Conservation (phyloP, 75 land plant species). For the Picea glauca region DNA sequence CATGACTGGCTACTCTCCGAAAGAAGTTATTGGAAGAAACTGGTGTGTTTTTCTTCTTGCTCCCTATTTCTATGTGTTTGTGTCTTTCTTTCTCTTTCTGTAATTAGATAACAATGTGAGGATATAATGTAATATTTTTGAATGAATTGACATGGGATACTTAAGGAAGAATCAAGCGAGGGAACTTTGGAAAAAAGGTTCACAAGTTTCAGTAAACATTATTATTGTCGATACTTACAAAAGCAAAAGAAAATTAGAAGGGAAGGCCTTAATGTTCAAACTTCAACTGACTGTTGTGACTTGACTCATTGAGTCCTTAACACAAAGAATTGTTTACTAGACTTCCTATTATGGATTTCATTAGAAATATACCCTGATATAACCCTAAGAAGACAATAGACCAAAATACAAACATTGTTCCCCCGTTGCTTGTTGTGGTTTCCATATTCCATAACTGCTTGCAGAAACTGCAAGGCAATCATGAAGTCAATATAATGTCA, state of each 20-base stretch:
- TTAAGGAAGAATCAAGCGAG: background rate
- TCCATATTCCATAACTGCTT: no score
- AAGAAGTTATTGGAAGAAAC: slow-evolving; percentile 77
- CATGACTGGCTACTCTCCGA: slow-evolving; percentile 75
- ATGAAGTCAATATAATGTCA: no score
- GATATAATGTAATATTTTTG: background rate
- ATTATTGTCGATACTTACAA: background rate
- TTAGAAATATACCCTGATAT: no score
- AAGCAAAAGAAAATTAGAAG: background rate
- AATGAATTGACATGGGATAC: background rate
- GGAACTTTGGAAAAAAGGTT: background rate
- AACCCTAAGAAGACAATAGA: no score
- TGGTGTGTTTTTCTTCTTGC: slow-evolving; percentile 32
- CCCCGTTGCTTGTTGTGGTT: no score
- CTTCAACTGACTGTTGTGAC: no score
- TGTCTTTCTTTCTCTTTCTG: background rate
- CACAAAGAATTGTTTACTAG: no score
- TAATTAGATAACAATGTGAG: background rate
- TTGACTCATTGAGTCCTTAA: no score
- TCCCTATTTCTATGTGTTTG: background rate
- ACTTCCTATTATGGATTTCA: no score
- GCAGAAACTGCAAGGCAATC: no score
- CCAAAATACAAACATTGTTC: no score
- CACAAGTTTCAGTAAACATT: background rate
- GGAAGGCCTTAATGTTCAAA: background rate